Evolutionary conservation across 169 alveolate genomes (phyloP).

Genomic region (Sarcocystis neurona): DNA sequence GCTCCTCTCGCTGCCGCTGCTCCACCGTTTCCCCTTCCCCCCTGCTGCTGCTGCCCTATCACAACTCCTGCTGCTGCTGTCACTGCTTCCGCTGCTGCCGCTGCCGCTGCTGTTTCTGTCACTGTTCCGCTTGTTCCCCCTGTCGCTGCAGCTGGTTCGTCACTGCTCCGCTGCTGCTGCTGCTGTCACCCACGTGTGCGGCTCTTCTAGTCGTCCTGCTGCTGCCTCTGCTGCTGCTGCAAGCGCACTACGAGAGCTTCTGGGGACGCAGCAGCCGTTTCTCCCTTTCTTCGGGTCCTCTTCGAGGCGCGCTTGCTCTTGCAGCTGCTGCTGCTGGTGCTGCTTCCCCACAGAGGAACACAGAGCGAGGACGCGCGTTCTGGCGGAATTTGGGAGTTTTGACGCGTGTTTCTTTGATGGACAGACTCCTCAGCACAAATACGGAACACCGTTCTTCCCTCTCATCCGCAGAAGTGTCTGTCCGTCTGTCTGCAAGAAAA

Average conservation of each 20-base stretch:
- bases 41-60: background rate
- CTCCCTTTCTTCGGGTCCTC: no score
- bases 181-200: no score
- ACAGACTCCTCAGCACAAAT: no score
- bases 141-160: no score
- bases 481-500: background rate
- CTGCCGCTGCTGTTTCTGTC: no score
- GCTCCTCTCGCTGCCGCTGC: slow-evolving; percentile 1
- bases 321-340: slow-evolving; percentile 30
- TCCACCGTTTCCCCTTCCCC: background rate
- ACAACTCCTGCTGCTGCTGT: background rate
- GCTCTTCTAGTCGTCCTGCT: no score
- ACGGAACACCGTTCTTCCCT: slow-evolving; percentile 23
- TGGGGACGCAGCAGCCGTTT: no score
- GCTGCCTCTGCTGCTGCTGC: no score
- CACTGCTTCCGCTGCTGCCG: background rate
- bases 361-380: background rate
- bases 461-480: slow-evolving; percentile 35
- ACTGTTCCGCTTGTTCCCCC: no score
- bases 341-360: background rate
- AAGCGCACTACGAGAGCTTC: no score
- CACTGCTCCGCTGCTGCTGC: no score
- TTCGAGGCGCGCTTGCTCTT: no score
- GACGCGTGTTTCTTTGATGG: slow-evolving; percentile 1
- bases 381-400: background rate